Evolutionary conservation across 2,329 filamentous ascomycete species (phyloP).

Genomic region (Aureobasidium melanogenum): DNA sequence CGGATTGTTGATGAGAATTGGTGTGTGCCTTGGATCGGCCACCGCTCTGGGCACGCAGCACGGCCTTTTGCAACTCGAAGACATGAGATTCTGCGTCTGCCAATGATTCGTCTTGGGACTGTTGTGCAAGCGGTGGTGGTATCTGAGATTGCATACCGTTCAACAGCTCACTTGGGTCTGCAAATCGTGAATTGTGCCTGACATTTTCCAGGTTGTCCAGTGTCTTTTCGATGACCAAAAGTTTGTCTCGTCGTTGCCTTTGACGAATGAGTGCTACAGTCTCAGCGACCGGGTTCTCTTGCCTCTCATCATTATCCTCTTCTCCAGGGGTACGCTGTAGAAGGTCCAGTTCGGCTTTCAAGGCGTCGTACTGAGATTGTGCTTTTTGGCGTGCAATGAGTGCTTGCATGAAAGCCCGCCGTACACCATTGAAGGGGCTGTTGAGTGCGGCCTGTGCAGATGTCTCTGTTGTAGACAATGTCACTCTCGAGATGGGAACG

Average conservation of each 20-base stretch:
- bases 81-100: background rate
- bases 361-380: background rate
- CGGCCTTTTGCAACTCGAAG: conserved; percentile 13
- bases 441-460: background rate
- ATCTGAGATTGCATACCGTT: background rate
- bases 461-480: background rate
- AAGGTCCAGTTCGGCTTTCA: background rate
- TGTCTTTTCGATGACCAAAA: background rate
- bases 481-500: background rate
- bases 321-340: background rate
- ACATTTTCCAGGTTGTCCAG: conserved; percentile 3
- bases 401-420: conserved; percentile 3
- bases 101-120: background rate
- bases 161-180: background rate
- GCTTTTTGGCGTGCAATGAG: conserved; percentile 9
- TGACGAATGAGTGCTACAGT: background rate
- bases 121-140: background rate
- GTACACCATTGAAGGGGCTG: background rate
- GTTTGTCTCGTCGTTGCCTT: conserved; percentile 4
- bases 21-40: background rate
- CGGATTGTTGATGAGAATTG: background rate
- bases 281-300: background rate
- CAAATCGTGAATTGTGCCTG: conserved; percentile 1
- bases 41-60: conserved; percentile 3
- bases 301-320: background rate